These are phyloP conservation scores for Agaricus subrufescens DNA, from an alignment of 768 basidiomycete species.

Conservation along the genomic window DNA sequence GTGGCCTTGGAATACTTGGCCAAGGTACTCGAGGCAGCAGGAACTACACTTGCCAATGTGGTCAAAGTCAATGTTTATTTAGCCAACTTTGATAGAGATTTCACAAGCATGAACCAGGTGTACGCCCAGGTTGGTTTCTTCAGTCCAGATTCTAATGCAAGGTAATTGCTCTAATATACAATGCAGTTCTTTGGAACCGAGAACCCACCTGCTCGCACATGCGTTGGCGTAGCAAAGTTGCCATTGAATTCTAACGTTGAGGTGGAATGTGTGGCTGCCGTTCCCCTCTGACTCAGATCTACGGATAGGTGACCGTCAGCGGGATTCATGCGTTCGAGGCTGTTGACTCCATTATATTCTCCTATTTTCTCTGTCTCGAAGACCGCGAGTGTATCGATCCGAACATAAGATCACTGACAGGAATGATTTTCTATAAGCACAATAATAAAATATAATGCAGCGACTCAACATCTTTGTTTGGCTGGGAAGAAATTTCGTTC, in stretches of 20 bases:
- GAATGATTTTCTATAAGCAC: no score
- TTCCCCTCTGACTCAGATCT: neutral
- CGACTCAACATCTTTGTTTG: no score
- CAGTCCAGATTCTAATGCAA: no score
- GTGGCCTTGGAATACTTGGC: slow-evolving; percentile 33
- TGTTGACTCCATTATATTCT: no score
- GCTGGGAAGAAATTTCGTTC: no score
- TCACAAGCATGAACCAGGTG: slow-evolving; percentile 33
- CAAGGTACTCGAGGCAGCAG: slow-evolving; percentile 34
- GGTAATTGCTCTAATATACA: no score
- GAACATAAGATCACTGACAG: no score
- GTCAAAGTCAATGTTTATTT: slow-evolving; percentile 40
- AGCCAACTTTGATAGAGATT: slow-evolving; percentile 30
- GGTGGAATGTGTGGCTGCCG: slow-evolving; percentile 56
- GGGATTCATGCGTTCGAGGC: no score
- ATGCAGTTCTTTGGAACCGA: slow-evolving; percentile 42
- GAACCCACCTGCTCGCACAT: slow-evolving; percentile 52
- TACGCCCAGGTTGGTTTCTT: slow-evolving; percentile 27
- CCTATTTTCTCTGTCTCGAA: no score
- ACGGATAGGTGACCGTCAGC: no score
- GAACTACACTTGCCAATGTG: slow-evolving; percentile 34
- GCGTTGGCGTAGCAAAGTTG: slow-evolving; percentile 51
- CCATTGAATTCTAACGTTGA: slow-evolving; percentile 53
- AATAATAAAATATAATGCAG: no score
- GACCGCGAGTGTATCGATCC: no score